Conservation (phyloP, 1,139 yeast species). For the Scheffersomyces titani region DNA sequence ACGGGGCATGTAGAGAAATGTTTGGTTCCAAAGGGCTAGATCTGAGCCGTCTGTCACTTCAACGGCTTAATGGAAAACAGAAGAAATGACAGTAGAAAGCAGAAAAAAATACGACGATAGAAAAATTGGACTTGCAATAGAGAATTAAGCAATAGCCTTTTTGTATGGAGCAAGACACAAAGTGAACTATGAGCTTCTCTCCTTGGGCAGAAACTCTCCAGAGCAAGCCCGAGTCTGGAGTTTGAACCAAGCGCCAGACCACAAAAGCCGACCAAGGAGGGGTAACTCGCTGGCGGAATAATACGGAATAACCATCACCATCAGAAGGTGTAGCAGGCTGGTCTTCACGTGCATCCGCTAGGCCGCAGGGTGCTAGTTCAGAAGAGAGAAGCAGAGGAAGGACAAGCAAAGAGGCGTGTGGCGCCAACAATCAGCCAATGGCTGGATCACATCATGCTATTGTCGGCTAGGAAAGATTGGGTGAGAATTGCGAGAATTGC, state of each 20-base stretch:
- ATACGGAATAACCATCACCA: slow-evolving; percentile 1
- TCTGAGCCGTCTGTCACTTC: too few relatives aligned
- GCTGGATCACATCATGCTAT: background rate
- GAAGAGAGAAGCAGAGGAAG: background rate
- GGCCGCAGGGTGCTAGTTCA: background rate
- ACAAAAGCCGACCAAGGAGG: background rate
- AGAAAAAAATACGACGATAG: too few relatives aligned
- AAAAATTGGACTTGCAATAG: too few relatives aligned
- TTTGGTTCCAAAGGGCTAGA: too few relatives aligned
- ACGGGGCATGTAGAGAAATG: too few relatives aligned
- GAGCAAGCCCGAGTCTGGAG: background rate
- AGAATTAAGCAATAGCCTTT: too few relatives aligned
- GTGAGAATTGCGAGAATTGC: background rate
- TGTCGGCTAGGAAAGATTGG: background rate
- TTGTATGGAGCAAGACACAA: too few relatives aligned
- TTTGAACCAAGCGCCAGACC: background rate
- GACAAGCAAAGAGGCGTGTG: background rate
- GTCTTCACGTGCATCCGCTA: slow-evolving; percentile 1
- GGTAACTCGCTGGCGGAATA: background rate
- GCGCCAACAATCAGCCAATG: background rate
- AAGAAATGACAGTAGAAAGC: too few relatives aligned
- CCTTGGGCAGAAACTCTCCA: too few relatives aligned
- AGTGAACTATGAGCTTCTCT: too few relatives aligned
- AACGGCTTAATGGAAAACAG: too few relatives aligned
- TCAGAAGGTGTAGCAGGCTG: background rate